Base-by-base conservation (phyloP, 257 asterid genomes). In the Cruciata laevipes region DNA sequence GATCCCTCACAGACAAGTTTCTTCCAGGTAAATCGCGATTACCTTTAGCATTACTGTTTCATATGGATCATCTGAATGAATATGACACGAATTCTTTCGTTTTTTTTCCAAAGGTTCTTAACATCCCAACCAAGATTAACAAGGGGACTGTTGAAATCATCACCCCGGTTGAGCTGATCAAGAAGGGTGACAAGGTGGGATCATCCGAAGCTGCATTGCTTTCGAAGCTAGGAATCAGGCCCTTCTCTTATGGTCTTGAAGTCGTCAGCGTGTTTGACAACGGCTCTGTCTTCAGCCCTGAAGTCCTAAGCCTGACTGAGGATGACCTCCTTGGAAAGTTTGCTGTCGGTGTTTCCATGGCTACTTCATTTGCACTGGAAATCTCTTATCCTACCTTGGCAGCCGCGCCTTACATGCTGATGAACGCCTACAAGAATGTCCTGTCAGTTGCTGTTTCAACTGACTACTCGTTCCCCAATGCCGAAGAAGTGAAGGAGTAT, bases 101-200 rank as follows among this genome's bases (percentile, higher is more conserved):
- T 1, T 44, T 4, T 16, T 38, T 24, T 9, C n/a, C 77, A 91
- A 35, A 37, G 97, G 97, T 88, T 58, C 93, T 94, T 35, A 88
- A 94, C 79, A 94, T 94, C 49, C 97, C 99, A 31, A 93, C 99
- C 35, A 93, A 93, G 83, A 93, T 93, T 74, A 93, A 93, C 95
- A 93, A 93, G 89, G 97, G 99, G 35, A 94, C 97, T 30, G 99
- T 94, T 2, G 99, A 94, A 75, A 94, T 94, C 32, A 84, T 94
- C 74, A 94, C 99, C 18, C 99, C 99, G 5, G 99, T 90, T 18
- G 99, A 94, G 76, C 95, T 94, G 23, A 84, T 94, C 79, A 89
- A 75, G 85, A 94, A 94, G 89, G 99, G 99, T 23, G 97, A 90
- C 2, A 93, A 90, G 83, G 99, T 93, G 72, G 96, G 96, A 16